These are phyloP conservation scores for Malus hybrid DNA, from an alignment of 331 rosid species.

Conservation along the genomic window DNA sequence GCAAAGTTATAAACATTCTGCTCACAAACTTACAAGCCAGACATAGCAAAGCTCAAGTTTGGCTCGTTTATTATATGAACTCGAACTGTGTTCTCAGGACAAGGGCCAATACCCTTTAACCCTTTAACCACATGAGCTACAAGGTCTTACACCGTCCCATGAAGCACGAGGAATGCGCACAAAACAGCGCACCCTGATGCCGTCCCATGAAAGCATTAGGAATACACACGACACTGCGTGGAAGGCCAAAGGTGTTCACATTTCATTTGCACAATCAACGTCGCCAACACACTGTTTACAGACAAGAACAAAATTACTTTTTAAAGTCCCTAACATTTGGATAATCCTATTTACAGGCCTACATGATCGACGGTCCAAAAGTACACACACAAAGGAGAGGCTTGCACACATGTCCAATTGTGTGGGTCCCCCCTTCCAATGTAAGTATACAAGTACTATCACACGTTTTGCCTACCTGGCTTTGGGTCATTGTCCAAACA, in stretches of 20 bases:
- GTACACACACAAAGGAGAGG: constrained; percentile 18
- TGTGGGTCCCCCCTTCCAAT: constrained; percentile 3
- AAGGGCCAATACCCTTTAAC: no score
- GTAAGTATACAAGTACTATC: not conserved
- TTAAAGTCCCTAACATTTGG: constrained; percentile 20
- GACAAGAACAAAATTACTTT: constrained; percentile 23
- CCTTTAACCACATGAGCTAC: not conserved
- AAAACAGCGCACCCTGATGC: no score
- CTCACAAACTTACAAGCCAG: no score
- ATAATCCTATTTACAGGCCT: constrained; percentile 27
- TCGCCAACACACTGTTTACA: constrained; percentile 5
- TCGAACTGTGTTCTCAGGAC: no score
- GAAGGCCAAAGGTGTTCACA: constrained; percentile 32
- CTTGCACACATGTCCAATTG: constrained; percentile 16
- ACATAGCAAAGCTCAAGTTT: no score
- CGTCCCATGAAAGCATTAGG: no score
- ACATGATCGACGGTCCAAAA: constrained; percentile 25
- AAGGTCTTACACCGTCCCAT: not conserved
- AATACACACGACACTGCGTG: constrained; percentile 34
- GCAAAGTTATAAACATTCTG: no score
- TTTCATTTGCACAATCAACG: constrained; percentile 18
- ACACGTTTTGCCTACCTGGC: not conserved
- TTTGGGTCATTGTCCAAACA: not conserved
- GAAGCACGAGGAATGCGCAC: not conserved
- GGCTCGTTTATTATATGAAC: no score